Evolutionary conservation across 1,139 yeast genomes (phyloP).

Genomic region (Scheffersomyces segobiensis): DNA sequence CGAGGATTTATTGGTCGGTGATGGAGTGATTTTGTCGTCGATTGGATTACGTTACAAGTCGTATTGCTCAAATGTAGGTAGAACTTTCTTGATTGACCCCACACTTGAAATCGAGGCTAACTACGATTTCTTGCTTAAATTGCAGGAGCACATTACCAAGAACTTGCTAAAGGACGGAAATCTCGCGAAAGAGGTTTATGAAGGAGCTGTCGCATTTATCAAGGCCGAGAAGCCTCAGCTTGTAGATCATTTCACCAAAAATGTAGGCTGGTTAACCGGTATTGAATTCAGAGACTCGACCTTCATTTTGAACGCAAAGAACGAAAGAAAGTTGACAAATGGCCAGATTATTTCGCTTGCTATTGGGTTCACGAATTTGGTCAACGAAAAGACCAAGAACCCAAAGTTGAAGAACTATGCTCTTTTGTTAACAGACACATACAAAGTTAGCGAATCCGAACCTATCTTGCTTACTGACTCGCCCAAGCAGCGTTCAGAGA

Average conservation of each 20-base stretch:
- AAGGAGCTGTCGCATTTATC: constrained; percentile 60
- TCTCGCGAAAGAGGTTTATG: constrained; percentile 65
- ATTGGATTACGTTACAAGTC: constrained; percentile 86
- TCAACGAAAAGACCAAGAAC: constrained; percentile 45
- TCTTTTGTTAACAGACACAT: constrained; percentile 79
- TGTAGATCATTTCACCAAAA: constrained; percentile 66
- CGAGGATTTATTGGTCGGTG: constrained; percentile 63
- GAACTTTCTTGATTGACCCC: constrained; percentile 92
- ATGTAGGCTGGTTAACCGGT: constrained; percentile 89
- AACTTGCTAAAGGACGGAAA: constrained; percentile 65
- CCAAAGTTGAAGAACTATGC: constrained; percentile 59
- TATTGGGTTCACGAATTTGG: constrained; percentile 71
- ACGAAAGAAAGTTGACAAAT: constrained; percentile 64
- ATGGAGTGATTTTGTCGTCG: constrained; percentile 82
- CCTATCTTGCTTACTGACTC: constrained; percentile 73
- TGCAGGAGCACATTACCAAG: constrained; percentile 63
- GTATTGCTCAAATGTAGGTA: constrained; percentile 84
- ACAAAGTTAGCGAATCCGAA: constrained; percentile 62
- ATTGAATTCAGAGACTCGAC: constrained; percentile 86
- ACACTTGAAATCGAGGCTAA: constrained; percentile 74
- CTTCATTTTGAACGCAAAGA: constrained; percentile 71
- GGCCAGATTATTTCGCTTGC: constrained; percentile 79
- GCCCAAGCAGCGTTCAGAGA: constrained; percentile 69
- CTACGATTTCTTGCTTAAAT: constrained; percentile 71
- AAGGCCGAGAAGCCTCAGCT: constrained; percentile 62